Conservation (phyloP, 2,329 filamentous ascomycete genomes). For the Penicillium expansum region DNA sequence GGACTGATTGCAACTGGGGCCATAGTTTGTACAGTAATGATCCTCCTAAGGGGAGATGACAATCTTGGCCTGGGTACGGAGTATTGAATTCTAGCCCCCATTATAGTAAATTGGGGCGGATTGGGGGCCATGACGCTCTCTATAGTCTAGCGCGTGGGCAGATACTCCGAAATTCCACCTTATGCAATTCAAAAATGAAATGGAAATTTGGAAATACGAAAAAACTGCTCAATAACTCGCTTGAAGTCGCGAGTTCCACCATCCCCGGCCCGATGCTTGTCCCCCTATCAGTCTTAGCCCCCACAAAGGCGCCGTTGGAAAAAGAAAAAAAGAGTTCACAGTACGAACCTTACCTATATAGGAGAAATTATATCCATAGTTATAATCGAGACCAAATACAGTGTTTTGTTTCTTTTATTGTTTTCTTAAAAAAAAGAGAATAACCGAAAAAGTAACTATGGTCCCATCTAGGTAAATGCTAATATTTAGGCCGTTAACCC, state of each 20-base stretch:
- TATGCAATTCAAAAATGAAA: background rate
- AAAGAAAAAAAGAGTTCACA: background rate
- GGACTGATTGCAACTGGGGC: slow-evolving; percentile 17
- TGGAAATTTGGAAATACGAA: background rate
- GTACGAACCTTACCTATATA: background rate
- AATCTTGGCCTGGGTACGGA: slow-evolving; percentile 12
- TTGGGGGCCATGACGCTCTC: slow-evolving; percentile 25
- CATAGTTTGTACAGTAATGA: slow-evolving; percentile 20
- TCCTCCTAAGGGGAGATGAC: slow-evolving; percentile 18
- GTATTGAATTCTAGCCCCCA: slow-evolving; percentile 22
- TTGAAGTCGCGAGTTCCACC: background rate
- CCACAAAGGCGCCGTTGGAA: slow-evolving; percentile 22
- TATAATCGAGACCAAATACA: background rate
- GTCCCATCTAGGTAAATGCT: background rate
- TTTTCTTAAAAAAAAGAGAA: background rate
- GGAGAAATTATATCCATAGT: background rate
- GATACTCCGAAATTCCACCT: background rate
- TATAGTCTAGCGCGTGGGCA: background rate
- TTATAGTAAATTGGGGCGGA: slow-evolving; percentile 18
- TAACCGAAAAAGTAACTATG: background rate
- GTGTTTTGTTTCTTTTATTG: background rate
- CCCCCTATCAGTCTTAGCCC: slow-evolving; percentile 16
- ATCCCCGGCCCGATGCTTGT: slow-evolving; percentile 9
- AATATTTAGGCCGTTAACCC: background rate
- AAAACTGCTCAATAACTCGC: background rate